Evolutionary conservation across 2,329 filamentous ascomycete species (phyloP).

Genomic region (Cordyceps militaris): DNA sequence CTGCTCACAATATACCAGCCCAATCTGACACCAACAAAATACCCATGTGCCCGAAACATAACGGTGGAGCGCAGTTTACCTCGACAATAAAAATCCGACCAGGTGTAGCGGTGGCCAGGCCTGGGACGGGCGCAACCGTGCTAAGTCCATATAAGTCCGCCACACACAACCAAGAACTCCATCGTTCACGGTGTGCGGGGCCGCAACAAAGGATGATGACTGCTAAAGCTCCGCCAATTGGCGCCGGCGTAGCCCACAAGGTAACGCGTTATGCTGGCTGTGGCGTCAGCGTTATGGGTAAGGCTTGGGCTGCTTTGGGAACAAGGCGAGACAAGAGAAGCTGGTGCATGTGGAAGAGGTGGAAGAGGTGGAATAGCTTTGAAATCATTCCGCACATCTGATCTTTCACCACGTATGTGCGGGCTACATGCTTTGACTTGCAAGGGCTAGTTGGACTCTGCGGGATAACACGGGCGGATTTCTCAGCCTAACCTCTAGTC

Average conservation of each 20-base stretch:
- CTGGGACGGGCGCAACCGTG: background rate
- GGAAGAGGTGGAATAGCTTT: background rate
- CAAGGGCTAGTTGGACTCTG: too few species aligned
- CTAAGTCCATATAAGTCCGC: constrained; percentile 10
- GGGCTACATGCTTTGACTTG: background rate
- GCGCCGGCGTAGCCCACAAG: background rate
- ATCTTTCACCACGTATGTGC: too few species aligned
- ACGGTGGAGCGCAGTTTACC: background rate
- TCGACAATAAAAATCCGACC: background rate
- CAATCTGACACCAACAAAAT: background rate
- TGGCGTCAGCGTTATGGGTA: constrained; percentile 2
- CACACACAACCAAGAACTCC: background rate
- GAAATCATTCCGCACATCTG: background rate
- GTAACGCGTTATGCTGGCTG: constrained; percentile 9
- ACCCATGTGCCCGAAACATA: background rate
- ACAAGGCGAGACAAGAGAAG: background rate
- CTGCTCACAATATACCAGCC: background rate
- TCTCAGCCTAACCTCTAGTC: too few species aligned
- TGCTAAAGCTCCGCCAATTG: background rate
- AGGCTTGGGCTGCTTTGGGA: background rate
- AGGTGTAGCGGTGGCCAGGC: background rate
- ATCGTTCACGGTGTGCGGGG: constrained; percentile 3
- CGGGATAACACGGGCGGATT: too few species aligned
- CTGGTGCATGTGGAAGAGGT: background rate
- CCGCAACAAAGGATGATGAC: constrained; percentile 2